Conservation (phyloP, 495 filamentous ascomycete species). For the Entonaema liquescens region DNA sequence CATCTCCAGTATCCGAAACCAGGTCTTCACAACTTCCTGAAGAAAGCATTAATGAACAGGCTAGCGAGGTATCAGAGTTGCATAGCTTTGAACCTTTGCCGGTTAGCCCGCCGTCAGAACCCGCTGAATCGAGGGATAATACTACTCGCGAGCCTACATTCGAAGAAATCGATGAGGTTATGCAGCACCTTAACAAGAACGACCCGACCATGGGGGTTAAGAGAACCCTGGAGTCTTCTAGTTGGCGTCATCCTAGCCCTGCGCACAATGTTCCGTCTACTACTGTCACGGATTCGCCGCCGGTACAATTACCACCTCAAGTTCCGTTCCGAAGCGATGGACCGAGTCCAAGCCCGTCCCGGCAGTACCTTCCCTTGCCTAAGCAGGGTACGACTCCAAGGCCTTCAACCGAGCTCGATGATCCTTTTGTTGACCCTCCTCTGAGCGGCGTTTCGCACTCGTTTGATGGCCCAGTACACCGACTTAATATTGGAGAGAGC, state of each 20-base stretch:
- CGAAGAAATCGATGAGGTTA: conserved; percentile 84
- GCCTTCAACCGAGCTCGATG: conserved; percentile 54
- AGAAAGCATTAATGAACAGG: conserved; percentile 31
- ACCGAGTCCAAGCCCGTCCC: conserved; percentile 75
- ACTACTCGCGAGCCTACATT: conserved; percentile 64
- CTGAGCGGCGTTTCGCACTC: conserved; percentile 47
- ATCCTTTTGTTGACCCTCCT: conserved; percentile 57
- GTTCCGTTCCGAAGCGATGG: conserved; percentile 71
- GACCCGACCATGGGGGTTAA: conserved; percentile 78
- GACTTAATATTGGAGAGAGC: conserved; percentile 70
- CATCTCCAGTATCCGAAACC: conserved; percentile 41
- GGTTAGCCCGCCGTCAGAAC: conserved; percentile 42
- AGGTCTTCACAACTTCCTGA: conserved; percentile 40
- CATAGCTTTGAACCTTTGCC: conserved; percentile 44
- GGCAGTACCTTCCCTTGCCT: conserved; percentile 58
- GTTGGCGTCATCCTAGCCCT: conserved; percentile 55
- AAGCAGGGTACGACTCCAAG: conserved; percentile 45
- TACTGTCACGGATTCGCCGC: conserved; percentile 57
- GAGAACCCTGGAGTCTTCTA: conserved; percentile 60
- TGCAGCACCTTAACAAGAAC: conserved; percentile 78
- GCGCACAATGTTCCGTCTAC: conserved; percentile 47
- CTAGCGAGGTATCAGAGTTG: conserved; percentile 39
- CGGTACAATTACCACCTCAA: conserved; percentile 64
- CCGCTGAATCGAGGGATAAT: conserved; percentile 28
- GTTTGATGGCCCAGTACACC: conserved; percentile 67